These are phyloP conservation scores for Beta vulgaris DNA, from an alignment of 148 eudicot genomes.

Conservation along the genomic window DNA sequence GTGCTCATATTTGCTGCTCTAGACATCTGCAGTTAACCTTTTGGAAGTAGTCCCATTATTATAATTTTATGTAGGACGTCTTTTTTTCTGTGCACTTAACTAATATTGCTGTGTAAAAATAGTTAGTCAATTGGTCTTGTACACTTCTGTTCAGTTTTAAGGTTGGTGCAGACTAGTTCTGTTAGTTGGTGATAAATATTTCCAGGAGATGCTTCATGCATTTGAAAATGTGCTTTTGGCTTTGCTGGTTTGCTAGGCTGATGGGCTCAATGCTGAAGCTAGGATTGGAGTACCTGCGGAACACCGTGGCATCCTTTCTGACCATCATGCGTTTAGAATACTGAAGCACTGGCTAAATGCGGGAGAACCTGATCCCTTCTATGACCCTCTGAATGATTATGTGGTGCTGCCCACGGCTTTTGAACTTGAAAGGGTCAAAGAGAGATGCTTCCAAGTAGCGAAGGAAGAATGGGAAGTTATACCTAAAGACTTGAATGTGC, in stretches of 20 bases:
- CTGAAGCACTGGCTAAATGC: conserved; percentile 85
- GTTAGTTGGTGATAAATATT: background rate
- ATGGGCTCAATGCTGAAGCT: conserved; percentile 96
- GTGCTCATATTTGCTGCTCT: background rate
- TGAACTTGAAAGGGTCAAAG: conserved; percentile 55
- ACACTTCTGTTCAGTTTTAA: background rate
- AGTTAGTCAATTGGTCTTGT: background rate
- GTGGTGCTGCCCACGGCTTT: conserved; percentile 81
- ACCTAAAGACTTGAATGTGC: conserved; percentile 11
- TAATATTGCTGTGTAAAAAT: background rate
- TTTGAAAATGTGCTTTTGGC: background rate
- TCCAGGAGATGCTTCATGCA: background rate
- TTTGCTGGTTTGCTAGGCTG: conserved; percentile 51
- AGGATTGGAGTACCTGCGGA: conserved; percentile 93
- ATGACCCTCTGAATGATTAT: conserved; percentile 84
- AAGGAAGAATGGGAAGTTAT: conserved; percentile 85
- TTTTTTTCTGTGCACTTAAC: background rate
- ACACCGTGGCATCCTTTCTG: conserved; percentile 87
- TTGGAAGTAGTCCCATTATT: background rate
- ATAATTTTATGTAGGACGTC: background rate
- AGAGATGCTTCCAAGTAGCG: conserved; percentile 45
- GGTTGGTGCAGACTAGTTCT: background rate
- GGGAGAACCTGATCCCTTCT: conserved; percentile 82
- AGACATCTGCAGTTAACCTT: background rate
- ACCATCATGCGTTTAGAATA: conserved; percentile 80